These are phyloP conservation scores for Trypanosoma conorhini DNA, from an alignment of 208 protist genomes.

Conservation along the genomic window DNA sequence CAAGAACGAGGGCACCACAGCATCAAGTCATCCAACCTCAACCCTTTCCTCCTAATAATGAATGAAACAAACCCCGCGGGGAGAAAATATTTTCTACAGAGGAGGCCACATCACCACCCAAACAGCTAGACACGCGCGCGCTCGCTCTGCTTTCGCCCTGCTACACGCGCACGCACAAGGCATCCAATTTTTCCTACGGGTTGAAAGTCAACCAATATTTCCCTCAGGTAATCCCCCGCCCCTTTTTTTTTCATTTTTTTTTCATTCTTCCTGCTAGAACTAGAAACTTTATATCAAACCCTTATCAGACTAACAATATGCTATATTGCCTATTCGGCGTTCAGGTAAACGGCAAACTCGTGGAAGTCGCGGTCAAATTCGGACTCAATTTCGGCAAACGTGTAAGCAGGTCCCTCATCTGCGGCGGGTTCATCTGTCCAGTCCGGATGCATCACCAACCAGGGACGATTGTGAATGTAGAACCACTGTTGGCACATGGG, in stretches of 20 bases:
- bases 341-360: conserved; percentile 90
- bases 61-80: not conserved
- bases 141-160: not conserved
- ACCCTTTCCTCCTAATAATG: not conserved
- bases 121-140: not conserved
- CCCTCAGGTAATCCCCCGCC: conserved; percentile 2
- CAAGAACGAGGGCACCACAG: not conserved
- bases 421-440: conserved; percentile 90
- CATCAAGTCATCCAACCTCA: not conserved
- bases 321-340: conserved; percentile 66
- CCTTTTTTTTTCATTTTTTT: too few relatives aligned
- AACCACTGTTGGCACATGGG: conserved; percentile 91
- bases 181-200: not conserved
- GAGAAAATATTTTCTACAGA: not conserved
- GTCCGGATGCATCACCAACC: conserved; percentile 91
- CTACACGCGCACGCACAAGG: not conserved
- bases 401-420: conserved; percentile 88
- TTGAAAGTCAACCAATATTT: conserved; percentile 9
- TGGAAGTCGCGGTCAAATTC: conserved; percentile 93
- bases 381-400: conserved; percentile 88
- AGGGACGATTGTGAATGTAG: conserved; percentile 89
- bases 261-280: not conserved
- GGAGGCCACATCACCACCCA: not conserved
- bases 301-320: not conserved
- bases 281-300: not conserved